Conservation (phyloP, 192 early-diverging fungal species). For the Entrophospora sp. region DNA sequence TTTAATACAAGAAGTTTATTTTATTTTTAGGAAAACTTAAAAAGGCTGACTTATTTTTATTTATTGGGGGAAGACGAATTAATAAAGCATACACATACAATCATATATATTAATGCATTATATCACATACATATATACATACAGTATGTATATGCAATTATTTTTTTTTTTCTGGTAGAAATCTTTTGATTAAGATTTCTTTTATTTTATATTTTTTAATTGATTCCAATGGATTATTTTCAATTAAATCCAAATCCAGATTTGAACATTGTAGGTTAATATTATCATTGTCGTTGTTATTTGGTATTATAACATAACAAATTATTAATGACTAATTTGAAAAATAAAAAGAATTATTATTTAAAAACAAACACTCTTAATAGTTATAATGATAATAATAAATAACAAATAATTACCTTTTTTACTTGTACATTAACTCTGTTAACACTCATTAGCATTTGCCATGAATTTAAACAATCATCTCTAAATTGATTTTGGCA, state of each 20-base stretch:
- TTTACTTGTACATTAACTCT: constrained; percentile 8
- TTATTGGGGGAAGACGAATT: too few relatives aligned
- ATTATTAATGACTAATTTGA: constrained; percentile 1
- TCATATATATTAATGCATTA: too few relatives aligned
- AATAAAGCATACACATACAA: too few relatives aligned
- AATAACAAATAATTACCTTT: not conserved
- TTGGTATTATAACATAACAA: not conserved
- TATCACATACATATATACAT: too few relatives aligned
- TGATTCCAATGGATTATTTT: not conserved
- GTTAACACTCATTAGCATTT: not conserved
- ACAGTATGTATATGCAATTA: too few relatives aligned
- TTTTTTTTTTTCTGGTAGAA: not conserved
- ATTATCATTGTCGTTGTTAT: not conserved
- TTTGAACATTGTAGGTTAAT: not conserved
- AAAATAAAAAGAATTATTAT: not conserved
- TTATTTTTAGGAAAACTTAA: too few relatives aligned
- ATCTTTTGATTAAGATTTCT: constrained; percentile 1
- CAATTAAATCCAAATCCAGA: not conserved
- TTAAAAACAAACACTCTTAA: not conserved
- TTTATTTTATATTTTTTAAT: not conserved
- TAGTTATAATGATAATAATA: not conserved
- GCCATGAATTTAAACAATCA: not conserved
- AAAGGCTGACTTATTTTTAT: too few relatives aligned
- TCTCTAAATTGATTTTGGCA: too few relatives aligned
- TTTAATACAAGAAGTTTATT: too few relatives aligned